Percentiles rank a stretch among this genome's conserved stretches.
Conservation (phyloP, 805 yeast genomes). For the Torulaspora franciscae region DNA sequence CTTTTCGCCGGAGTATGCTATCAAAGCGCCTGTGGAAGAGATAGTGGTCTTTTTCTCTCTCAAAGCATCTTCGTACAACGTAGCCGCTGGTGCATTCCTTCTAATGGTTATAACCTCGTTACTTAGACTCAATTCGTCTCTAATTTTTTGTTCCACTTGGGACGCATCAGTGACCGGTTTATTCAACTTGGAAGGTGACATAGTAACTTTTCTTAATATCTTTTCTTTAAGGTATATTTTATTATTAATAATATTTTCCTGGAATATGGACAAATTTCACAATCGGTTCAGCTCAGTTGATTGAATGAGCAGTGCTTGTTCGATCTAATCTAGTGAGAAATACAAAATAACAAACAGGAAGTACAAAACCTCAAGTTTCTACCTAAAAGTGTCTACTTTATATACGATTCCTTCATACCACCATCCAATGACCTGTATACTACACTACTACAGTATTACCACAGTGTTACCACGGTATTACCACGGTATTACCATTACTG, state of each 20-base stretch:
- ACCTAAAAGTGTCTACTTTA: too few relatives aligned
- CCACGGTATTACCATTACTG: background rate
- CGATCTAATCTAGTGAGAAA: background rate
- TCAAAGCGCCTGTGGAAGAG: slow-evolving; percentile 87
- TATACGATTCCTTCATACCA: too few relatives aligned
- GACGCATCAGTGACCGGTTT: slow-evolving; percentile 12
- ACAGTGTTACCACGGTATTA: too few relatives aligned
- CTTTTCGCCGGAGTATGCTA: slow-evolving; percentile 92
- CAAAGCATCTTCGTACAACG: slow-evolving; percentile 90
- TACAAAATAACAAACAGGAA: background rate
- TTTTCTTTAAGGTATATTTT: background rate
- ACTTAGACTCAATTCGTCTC: slow-evolving; percentile 44
- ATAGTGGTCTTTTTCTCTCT: slow-evolving; percentile 87
- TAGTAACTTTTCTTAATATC: background rate
- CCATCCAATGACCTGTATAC: too few relatives aligned
- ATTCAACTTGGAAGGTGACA: slow-evolving; percentile 18
- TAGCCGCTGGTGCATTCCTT: slow-evolving; percentile 91
- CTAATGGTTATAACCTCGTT: slow-evolving; percentile 59
- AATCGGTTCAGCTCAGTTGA: background rate
- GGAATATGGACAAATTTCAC: background rate
- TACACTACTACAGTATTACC: too few relatives aligned
- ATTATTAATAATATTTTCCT: background rate
- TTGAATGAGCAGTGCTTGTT: background rate
- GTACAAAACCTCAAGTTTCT: background rate
- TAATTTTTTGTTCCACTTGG: slow-evolving; percentile 31